Conservation (phyloP, 192 early-diverging fungal genomes). For the Mortierella hygrophila region DNA sequence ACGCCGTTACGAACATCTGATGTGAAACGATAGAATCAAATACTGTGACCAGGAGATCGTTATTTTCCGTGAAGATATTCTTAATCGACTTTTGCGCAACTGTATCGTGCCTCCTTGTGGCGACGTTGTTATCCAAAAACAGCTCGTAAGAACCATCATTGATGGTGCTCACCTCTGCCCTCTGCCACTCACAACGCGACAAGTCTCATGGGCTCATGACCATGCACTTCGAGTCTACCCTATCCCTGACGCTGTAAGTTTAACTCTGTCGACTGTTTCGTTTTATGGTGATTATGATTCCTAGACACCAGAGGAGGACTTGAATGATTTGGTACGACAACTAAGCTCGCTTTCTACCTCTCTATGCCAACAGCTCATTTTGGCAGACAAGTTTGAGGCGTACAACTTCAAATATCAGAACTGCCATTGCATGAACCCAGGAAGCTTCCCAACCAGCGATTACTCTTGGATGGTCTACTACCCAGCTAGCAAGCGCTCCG, state of each 20-base stretch:
- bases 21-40: slow-evolving; percentile 71
- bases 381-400: slow-evolving; percentile 89
- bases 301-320: too few relatives aligned
- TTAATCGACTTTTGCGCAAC: slow-evolving; percentile 82
- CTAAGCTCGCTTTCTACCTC: neutral
- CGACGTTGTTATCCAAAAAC: slow-evolving; percentile 54
- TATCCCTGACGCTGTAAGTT: slow-evolving; percentile 82
- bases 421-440: slow-evolving; percentile 85
- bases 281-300: neutral
- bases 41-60: slow-evolving; percentile 94
- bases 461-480: slow-evolving; percentile 82
- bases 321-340: neutral
- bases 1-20: neutral
- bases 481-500: slow-evolving; percentile 67
- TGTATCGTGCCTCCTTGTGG: slow-evolving; percentile 72
- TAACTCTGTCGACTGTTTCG: neutral
- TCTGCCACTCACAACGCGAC: slow-evolving; percentile 80
- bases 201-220: slow-evolving; percentile 85
- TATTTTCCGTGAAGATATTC: slow-evolving; percentile 88
- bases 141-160: slow-evolving; percentile 85
- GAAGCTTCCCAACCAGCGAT: slow-evolving; percentile 64
- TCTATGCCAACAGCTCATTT: slow-evolving; percentile 68
- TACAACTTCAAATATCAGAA: slow-evolving; percentile 83
- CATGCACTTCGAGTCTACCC: slow-evolving; percentile 91
- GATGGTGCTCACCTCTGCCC: slow-evolving; percentile 91